A percentile compares a stretch with the other conserved stretches of the same genome.
Evolutionary conservation across 2,329 filamentous ascomycete genomes (phyloP).

Genomic region (Aureobasidium sp.): DNA sequence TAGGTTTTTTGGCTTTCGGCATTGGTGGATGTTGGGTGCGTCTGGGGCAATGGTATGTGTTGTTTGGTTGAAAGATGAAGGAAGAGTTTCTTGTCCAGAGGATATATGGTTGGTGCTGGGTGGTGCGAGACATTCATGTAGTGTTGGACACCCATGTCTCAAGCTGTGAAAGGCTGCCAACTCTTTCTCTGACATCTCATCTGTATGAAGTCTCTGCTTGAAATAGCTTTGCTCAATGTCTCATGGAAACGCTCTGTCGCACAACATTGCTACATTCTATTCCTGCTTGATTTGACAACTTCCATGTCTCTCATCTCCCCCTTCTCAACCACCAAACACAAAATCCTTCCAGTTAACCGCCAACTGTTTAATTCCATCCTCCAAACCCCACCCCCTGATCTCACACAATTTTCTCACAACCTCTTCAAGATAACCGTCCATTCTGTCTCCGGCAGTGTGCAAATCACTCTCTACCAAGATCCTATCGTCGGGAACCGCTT

Average conservation of each 20-base stretch:
- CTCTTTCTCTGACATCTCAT: no score
- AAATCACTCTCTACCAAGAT: slow-evolving; percentile 86
- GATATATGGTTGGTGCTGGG: neutral
- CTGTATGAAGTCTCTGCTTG: neutral
- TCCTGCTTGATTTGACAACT: no score
- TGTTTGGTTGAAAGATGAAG: neutral
- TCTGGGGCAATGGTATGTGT: neutral
- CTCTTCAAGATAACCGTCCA: slow-evolving; percentile 70
- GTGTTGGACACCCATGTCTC: neutral
- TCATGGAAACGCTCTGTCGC: no score
- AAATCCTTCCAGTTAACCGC: slow-evolving; percentile 71
- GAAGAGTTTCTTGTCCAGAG: neutral
- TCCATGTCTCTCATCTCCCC: no score
- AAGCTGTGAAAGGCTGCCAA: no score
- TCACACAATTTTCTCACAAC: slow-evolving; percentile 68
- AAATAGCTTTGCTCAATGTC: no score
- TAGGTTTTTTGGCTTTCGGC: neutral
- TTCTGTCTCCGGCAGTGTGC: slow-evolving; percentile 67
- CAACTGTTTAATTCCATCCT: slow-evolving; percentile 59
- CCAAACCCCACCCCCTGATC: slow-evolving; percentile 67
- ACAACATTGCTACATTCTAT: no score
- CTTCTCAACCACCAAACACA: slow-evolving; percentile 56
- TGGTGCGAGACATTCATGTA: neutral
- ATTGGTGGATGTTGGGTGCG: neutral
- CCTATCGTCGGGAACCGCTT: slow-evolving; percentile 63